Base-by-base conservation (phyloP, 768 basidiomycete species). In the Russula earlei region DNA sequence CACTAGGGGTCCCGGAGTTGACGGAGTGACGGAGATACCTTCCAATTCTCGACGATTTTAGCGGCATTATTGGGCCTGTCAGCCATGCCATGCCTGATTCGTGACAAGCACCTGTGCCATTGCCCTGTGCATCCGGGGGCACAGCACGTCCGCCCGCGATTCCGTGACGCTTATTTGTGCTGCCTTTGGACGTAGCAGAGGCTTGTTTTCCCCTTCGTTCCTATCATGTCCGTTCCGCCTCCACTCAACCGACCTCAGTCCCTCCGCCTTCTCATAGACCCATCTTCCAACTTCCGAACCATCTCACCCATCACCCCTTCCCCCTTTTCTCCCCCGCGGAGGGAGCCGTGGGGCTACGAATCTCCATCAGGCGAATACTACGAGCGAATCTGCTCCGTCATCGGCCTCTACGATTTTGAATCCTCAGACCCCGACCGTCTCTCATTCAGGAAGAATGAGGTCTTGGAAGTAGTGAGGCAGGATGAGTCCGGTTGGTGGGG, bases 401-500 rank as follows among this genome's bases (percentile, higher is more conserved):
- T 85, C 8, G 86, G 85, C 68, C 70, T 85, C 66, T 77, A 82
- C 64, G 84, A 88, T 68, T 89, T 85, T 63, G 65, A 72, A 22
- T 78, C 85, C 3, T 70, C 76, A 22, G 88, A 88, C 61, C 68
- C 74, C 15, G 77, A 76, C 62, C 80, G 83, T 54, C 73, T 89
- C 17, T 70, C 77, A 4, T 87, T 90, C 67, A 69, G 68, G 38
- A 78, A 78, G 69, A 79, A 80, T 58, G 87, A 89, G 60, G 77
- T 88, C 20, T 69, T 91, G 27, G 77, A 79, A 22, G 72, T 90
- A 49, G 73, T 90, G 43, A 81, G 81, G 67, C 75, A 79, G 67
- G 85, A 88, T 67, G 74, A 77, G 12, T 78, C 82, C 2, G 87
- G 88, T 10, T 90, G 87, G 87, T 90, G 87, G 85, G 87, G 84